Conservation (phyloP, 345 rosid genomes). For the Murraya koenigii region DNA sequence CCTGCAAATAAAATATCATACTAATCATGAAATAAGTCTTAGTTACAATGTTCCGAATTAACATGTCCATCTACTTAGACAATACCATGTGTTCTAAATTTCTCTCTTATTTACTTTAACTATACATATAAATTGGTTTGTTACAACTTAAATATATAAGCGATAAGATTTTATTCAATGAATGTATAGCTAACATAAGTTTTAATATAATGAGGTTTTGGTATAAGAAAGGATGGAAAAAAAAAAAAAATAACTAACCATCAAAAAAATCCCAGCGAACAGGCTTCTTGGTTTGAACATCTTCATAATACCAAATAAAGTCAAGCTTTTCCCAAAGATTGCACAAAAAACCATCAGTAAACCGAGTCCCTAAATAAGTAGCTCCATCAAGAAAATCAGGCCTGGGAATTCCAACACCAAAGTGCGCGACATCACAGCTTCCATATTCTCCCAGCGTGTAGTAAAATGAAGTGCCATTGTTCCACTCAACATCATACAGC, state of each 20-base stretch:
- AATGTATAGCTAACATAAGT: too few species aligned
- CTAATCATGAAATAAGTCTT: not conserved
- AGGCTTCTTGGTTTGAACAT: conserved; percentile 27
- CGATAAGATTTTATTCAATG: too few species aligned
- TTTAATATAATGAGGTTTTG: too few species aligned
- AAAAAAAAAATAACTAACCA: conserved; percentile 11
- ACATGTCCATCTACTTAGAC: not conserved
- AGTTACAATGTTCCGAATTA: too few species aligned
- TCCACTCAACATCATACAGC: conserved; percentile 32
- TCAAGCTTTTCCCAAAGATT: conserved; percentile 43
- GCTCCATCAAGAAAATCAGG: conserved; percentile 44
- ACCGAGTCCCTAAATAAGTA: conserved; percentile 27
- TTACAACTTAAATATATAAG: too few species aligned
- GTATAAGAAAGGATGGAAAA: too few species aligned
- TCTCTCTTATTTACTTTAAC: too few species aligned
- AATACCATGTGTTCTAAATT: too few species aligned
- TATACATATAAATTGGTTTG: too few species aligned
- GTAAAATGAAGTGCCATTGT: conserved; percentile 40
- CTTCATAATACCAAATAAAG: conserved; percentile 39
- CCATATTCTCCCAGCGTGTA: conserved; percentile 19
- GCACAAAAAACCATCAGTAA: conserved; percentile 36
- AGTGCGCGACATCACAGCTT: conserved; percentile 14
- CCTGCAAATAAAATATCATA: conserved; percentile 15
- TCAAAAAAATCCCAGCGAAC: conserved; percentile 36
- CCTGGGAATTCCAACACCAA: conserved; percentile 35